Base-by-base conservation (phyloP, 768 basidiomycete species). In the Mycena crocata region DNA sequence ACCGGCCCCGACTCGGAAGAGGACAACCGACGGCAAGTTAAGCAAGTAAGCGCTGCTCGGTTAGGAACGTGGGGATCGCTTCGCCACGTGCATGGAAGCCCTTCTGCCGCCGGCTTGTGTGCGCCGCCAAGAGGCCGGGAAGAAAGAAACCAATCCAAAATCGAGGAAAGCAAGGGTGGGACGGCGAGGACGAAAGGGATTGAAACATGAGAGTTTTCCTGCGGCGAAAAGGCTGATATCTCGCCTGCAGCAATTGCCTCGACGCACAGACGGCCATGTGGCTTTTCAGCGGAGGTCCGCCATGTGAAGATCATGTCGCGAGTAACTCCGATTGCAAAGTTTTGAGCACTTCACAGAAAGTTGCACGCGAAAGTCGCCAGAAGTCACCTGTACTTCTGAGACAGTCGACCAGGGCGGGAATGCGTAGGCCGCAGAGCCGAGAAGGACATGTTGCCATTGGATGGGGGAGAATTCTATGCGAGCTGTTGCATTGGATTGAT, bases 311-410 rank as follows among this genome's bases (percentile, higher is more conserved):
- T 63, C 62, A 63, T 32, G 52, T 56, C 52, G 48, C 24, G 28
- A 8, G 24, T 57, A 64, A 57, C 48, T 30, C 57, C 63, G 40
- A 51, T 7, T 15, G 56, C 57, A 64, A 64, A 45, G 63, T 45
- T 30, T 45, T 39, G 35, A 30, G 40, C 5, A 42, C 32, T 44
- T 32, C 24, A 19, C 10, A 32, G 34, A 54, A 57, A 56, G 51
- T 15, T 37, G 39, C 31, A 51, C 24, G 24, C n/a, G 56, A 52
- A 51, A 26, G 37, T 26, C n/a, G 31, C n/a, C 14, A 30, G 3
- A 23, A 51, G 24, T 8, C 2, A n/a, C 6, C 21, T 13, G 32
- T 15, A 32, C 31, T 54, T 54, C 42, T 32, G 50, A 17, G 21
- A 51, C 12, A 51, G 12, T 7, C 32, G 24, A 23, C 21, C 19